A percentile compares a stretch with the other conserved stretches of the same genome.
phyloP scores from a whole-genome alignment of 2,329 filamentous ascomycete genomes.

The Tolypocladium sp. region DNA sequence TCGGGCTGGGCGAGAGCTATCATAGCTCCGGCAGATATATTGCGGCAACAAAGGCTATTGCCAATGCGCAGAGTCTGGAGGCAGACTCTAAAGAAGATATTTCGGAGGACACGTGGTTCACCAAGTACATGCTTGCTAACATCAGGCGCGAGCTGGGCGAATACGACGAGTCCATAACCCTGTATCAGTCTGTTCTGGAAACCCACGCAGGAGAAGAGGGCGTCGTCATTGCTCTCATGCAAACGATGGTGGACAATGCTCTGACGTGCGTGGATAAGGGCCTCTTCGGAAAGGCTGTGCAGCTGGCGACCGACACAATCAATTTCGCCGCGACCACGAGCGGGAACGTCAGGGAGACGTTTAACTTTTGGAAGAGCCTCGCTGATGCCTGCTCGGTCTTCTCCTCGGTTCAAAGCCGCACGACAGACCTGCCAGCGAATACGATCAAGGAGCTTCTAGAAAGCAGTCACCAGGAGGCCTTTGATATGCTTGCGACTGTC shows the following conservation, averaged over 20 bases:
- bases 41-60: conserved; percentile 85
- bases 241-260: conserved; percentile 77
- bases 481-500: conserved; percentile 55
- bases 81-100: conserved; percentile 40
- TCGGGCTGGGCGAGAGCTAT: conserved; percentile 95
- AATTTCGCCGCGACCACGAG: conserved; percentile 55
- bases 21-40: conserved; percentile 89
- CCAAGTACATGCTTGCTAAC: conserved; percentile 92
- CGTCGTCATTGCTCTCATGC: conserved; percentile 77
- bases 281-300: conserved; percentile 73
- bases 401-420: conserved; percentile 63
- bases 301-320: conserved; percentile 62
- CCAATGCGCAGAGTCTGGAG: conserved; percentile 73
- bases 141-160: conserved; percentile 89
- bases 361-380: conserved; percentile 92
- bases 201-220: conserved; percentile 69
- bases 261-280: conserved; percentile 72
- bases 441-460: conserved; percentile 51
- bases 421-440: conserved; percentile 51
- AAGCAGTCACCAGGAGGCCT: conserved; percentile 41
- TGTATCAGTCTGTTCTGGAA: conserved; percentile 66
- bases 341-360: conserved; percentile 55
- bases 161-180: conserved; percentile 69
- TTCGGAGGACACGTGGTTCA: conserved; percentile 77
- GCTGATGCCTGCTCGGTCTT: conserved; percentile 85